Evolutionary conservation across 306 rosid species (phyloP).

Genomic region (Rosa chinensis): DNA sequence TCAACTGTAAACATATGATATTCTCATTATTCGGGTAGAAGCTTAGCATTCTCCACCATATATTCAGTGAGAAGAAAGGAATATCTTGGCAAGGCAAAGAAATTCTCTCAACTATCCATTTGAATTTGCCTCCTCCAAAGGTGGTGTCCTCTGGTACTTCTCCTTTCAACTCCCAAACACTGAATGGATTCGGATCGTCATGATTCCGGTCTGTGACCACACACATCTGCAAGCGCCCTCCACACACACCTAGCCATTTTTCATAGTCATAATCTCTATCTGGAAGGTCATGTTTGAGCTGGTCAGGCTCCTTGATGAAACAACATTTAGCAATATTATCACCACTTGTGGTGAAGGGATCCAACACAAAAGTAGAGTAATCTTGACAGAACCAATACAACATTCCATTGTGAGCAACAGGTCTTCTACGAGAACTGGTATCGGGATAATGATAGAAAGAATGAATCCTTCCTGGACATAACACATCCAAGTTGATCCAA

Average conservation of each 20-base stretch:
- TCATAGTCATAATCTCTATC: background rate
- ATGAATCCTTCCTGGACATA: background rate
- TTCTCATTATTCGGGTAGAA: background rate
- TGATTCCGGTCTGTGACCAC: background rate
- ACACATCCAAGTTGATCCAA: background rate
- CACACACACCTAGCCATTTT: background rate
- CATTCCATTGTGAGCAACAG: background rate
- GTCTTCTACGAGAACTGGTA: background rate
- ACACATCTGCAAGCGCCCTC: background rate
- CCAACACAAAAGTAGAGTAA: background rate
- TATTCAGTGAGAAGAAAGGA: background rate
- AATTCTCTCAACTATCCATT: background rate
- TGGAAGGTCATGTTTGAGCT: background rate
- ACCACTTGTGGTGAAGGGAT: background rate
- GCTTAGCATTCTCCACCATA: background rate
- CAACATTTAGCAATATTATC: background rate
- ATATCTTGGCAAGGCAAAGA: background rate
- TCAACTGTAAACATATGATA: background rate
- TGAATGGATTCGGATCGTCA: background rate
- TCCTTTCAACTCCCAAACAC: background rate
- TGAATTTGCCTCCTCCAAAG: background rate
- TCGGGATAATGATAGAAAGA: no score
- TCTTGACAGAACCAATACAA: background rate
- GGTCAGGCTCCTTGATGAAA: background rate
- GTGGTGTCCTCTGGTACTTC: background rate